These are phyloP conservation scores for Coniochaeta prunicola DNA, from an alignment of 2,329 filamentous ascomycete genomes.

Conservation along the genomic window DNA sequence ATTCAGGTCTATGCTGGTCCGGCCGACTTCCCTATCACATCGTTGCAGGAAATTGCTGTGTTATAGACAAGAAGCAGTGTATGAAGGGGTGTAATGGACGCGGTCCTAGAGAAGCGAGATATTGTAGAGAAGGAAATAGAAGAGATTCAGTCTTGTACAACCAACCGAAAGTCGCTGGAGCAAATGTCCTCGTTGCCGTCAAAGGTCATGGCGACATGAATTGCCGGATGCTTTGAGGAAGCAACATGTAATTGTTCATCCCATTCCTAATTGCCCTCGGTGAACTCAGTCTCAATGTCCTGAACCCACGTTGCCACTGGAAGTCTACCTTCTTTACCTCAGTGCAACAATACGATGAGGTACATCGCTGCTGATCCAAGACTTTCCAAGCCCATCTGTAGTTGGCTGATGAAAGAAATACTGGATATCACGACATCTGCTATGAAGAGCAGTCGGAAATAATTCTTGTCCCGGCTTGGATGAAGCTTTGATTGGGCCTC, in stretches of 20 bases:
- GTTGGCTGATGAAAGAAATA: not conserved
- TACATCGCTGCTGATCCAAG: not conserved
- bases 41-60: not conserved
- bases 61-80: not conserved
- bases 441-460: not conserved
- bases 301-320: no score
- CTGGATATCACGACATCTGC: not conserved
- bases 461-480: not conserved
- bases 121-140: not conserved
- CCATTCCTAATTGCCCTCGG: not conserved
- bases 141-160: no score
- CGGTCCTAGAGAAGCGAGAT: no score
- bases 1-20: not conserved
- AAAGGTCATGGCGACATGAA: not conserved
- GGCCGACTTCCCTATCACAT: not conserved
- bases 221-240: not conserved
- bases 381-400: not conserved
- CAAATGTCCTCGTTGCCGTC: no score
- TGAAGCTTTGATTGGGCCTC: not conserved
- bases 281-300: not conserved
- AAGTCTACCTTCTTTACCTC: not conserved
- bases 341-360: not conserved
- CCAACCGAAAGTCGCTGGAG: no score
- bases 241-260: not conserved
- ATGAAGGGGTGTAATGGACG: no score